phyloP scores from a whole-genome alignment of 495 filamentous ascomycete species.

The Pseudomonodictys pantanalensis region DNA sequence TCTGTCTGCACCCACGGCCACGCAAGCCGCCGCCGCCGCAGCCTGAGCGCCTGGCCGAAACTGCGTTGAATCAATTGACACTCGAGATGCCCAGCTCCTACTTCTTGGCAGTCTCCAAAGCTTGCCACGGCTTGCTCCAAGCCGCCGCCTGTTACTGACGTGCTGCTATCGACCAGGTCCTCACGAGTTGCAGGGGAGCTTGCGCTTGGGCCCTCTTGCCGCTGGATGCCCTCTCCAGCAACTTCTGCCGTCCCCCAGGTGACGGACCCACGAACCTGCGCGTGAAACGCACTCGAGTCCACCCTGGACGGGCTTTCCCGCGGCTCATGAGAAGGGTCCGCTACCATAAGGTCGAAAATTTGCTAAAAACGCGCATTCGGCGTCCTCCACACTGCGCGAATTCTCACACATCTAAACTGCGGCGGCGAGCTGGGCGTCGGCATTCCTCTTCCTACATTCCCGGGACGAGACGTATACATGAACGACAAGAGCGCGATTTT shows the following conservation, averaged over 20 bases:
- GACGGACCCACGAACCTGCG: too few species aligned
- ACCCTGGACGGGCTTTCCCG: too few species aligned
- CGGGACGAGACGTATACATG: constrained; percentile 20
- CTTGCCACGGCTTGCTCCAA: neutral
- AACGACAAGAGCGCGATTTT: constrained; percentile 31
- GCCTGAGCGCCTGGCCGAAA: constrained; percentile 10
- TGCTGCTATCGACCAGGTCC: constrained; percentile 19
- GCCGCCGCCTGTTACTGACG: neutral
- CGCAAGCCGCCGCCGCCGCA: neutral
- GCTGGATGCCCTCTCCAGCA: neutral
- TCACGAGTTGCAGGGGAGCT: too few species aligned
- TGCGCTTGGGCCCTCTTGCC: neutral
- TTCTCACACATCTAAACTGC: neutral
- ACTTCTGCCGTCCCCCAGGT: neutral
- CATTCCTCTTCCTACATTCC: neutral
- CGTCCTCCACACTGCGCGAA: constrained; percentile 22
- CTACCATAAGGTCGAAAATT: constrained; percentile 7
- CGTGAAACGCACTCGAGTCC: too few species aligned
- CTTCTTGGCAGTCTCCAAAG: neutral
- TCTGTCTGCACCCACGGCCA: neutral
- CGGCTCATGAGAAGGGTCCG: too few species aligned
- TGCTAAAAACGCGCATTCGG: constrained; percentile 17
- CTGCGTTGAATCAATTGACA: constrained; percentile 6
- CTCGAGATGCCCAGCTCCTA: constrained; percentile 10
- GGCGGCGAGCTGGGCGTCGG: constrained; percentile 8